Evolutionary conservation across 768 basidiomycete species (phyloP), one percentile per base, ranked within the genome.

Genomic region (Trametes elegans): DNA sequence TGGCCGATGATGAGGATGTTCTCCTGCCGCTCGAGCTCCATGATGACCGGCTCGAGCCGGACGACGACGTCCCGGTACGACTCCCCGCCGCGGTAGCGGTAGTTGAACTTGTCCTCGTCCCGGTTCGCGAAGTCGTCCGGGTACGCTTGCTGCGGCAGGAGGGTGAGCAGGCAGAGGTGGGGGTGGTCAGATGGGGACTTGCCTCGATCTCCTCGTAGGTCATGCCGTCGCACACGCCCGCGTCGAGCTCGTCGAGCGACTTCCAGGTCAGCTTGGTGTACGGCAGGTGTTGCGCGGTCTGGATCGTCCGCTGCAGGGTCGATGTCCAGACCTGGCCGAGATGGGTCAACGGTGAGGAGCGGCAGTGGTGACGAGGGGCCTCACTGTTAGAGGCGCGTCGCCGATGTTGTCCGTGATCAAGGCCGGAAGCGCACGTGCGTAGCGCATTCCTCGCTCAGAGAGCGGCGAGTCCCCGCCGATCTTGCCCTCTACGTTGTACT

Each of bases 61-160:
- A 92, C 83, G 11, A 97, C 93, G 9, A 99, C 96, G 66, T 99
- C 97, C 32, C 97, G 85, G 70, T 99, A 99, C 1, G 93, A 97
- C 73, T 99, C 97, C 50, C 97, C 97, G 18, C 85, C 94, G 63
- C 97, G 81, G 70, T 98, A 98, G 26, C 97, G 85, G 71, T 99
- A 99, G 71, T 98, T 98, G 72, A 97, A 99, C 73, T 99, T 99
- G 77, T 99, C 97, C 55, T 98, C 93, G 64, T 99, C 97, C 23
- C 97, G 85, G 67, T 95, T 94, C 14, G 93, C 94, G 71, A 95
- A 98, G 68, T 99, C 97, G 53, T 99, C 97, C 0, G 97, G 97
- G 68, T 98, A 99, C 59, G 86, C 81, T 79, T 86, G 84, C 93
- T 96, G 61, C n/a, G n/a, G n/a, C 4, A 53, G 3, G 19, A 9